Evolutionary conservation across 805 yeast species (phyloP).

Genomic region (Ogataea paraovalis): DNA sequence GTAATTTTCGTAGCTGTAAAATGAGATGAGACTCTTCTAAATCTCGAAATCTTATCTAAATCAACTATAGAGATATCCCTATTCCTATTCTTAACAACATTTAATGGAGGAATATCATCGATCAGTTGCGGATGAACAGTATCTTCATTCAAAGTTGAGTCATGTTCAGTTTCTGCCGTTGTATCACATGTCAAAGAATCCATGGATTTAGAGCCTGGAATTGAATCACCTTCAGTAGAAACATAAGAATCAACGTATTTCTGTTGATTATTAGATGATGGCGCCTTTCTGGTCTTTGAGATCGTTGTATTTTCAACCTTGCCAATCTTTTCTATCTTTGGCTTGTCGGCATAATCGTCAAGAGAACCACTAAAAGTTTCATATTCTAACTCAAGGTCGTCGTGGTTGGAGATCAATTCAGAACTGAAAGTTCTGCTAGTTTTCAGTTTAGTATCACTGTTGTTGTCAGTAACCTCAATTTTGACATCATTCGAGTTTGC

Average conservation of each 20-base stretch:
- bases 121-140: background rate
- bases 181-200: conserved; percentile 20
- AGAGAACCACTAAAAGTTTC: conserved; percentile 32
- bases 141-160: conserved; percentile 8
- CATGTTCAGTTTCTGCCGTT: conserved; percentile 20
- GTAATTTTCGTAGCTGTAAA: conserved; percentile 23
- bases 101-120: conserved; percentile 10
- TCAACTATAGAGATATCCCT: conserved; percentile 13
- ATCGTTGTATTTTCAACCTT: background rate
- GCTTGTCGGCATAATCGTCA: conserved; percentile 24
- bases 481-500: background rate
- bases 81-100: conserved; percentile 17
- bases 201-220: conserved; percentile 10
- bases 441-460: conserved; percentile 1
- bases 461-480: background rate
- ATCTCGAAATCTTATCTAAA: conserved; percentile 15
- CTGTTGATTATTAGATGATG: background rate
- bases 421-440: conserved; percentile 20
- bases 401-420: conserved; percentile 18
- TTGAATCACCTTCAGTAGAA: background rate
- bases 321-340: background rate
- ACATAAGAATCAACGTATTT: background rate
- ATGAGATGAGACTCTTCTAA: conserved; percentile 23
- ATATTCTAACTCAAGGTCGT: conserved; percentile 29
- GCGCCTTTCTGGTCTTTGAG: background rate